Evolutionary conservation across 352 stramenopile species (phyloP).

Genomic region (Pythium rishiriense): DNA sequence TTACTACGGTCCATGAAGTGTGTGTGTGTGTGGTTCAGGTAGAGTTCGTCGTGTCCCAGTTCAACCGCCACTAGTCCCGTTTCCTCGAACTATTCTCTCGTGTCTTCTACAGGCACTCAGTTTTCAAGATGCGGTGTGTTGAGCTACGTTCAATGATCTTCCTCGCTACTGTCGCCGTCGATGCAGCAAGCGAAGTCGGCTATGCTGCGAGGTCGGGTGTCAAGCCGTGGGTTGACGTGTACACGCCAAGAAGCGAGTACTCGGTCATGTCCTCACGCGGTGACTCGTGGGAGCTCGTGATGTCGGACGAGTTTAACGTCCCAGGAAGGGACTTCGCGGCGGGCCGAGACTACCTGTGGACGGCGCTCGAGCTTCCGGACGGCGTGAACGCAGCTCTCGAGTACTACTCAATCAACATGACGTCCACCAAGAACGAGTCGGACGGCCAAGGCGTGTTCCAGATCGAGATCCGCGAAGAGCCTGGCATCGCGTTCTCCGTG

Average conservation of each 20-base stretch:
- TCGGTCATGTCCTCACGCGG: conserved; percentile 29
- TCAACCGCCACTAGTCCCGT: conserved; percentile 6
- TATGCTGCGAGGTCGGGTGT: conserved; percentile 28
- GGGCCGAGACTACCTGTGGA: conserved; percentile 89
- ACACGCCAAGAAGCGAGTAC: conserved; percentile 23
- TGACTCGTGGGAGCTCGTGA: conserved; percentile 50
- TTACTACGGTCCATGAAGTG: too few relatives aligned
- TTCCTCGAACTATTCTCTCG: not conserved
- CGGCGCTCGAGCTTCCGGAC: conserved; percentile 90
- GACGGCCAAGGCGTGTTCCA: conserved; percentile 40
- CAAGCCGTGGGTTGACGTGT: conserved; percentile 34
- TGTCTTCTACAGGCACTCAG: not conserved
- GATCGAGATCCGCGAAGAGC: conserved; percentile 39
- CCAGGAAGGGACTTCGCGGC: conserved; percentile 72
- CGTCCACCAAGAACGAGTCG: conserved; percentile 33
- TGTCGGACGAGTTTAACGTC: conserved; percentile 91
- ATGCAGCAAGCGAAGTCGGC: not conserved
- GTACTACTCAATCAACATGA: conserved; percentile 88
- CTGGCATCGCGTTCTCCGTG: conserved; percentile 53
- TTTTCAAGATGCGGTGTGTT: not conserved
- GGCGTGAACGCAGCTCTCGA: conserved; percentile 86
- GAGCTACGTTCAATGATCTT: not conserved
- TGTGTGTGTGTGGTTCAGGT: too few relatives aligned
- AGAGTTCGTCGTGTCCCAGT: not conserved
- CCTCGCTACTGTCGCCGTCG: not conserved